phyloP scores from a whole-genome alignment of 208 protist genomes.

The Tritrichomonas foetus region DNA sequence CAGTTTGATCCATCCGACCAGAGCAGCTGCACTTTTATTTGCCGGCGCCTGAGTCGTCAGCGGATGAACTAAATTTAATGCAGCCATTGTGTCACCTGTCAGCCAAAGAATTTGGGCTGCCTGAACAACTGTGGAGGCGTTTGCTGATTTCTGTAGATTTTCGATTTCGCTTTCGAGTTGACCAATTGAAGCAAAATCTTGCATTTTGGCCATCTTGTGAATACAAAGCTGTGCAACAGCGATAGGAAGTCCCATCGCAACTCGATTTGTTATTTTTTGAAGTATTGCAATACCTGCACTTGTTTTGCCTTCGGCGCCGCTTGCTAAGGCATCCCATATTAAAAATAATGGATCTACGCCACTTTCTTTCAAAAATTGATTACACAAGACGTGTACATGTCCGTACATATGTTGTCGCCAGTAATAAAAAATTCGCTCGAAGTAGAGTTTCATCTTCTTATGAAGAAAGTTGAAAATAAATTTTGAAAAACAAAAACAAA shows the following conservation, averaged over 20 bases:
- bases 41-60: neutral
- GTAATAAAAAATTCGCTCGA: conserved; percentile 24
- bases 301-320: neutral
- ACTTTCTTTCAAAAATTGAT: neutral
- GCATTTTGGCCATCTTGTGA: neutral
- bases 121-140: neutral
- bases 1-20: conserved; percentile 14
- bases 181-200: conserved; percentile 23
- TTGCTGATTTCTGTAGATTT: neutral
- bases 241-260: neutral
- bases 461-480: neutral
- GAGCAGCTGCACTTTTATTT: neutral
- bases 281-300: neutral
- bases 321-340: conserved; percentile 1
- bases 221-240: neutral
- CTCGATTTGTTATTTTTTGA: neutral
- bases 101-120: neutral
- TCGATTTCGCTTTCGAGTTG: neutral
- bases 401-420: neutral
- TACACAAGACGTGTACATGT: neutral
- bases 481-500: too few relatives aligned
- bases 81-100: neutral
- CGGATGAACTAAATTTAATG: neutral
- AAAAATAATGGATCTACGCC: neutral
- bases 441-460: neutral